Percentiles rank a stretch among this genome's conserved stretches.
Conservation (phyloP, 441 rosid species). For the Isatis lusitanica region DNA sequence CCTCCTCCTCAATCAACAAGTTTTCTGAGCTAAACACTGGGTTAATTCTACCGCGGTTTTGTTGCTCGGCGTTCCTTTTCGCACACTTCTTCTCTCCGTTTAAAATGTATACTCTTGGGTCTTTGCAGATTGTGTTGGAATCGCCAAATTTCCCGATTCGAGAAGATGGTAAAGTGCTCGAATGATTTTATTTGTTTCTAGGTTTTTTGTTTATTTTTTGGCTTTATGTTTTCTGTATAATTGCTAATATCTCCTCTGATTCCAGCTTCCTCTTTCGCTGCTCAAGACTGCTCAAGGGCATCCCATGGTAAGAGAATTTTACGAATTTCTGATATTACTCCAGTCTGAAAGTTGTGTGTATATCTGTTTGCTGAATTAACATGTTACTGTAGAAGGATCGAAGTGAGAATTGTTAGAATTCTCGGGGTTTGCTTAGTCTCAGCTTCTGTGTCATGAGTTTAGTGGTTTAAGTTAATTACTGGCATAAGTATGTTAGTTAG, state of each 20-base stretch:
- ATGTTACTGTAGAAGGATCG: background rate
- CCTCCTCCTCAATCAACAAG: background rate
- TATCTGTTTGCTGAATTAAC: background rate
- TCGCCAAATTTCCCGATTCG: background rate
- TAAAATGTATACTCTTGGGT: background rate
- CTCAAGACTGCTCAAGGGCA: conserved; percentile 97
- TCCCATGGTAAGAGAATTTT: conserved; percentile 67
- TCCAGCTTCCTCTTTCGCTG: conserved; percentile 89
- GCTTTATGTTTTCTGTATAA: background rate
- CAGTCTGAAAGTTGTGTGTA: background rate
- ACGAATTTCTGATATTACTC: background rate
- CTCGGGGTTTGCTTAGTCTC: background rate
- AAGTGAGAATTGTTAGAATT: background rate
- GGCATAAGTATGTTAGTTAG: background rate
- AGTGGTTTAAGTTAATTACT: background rate
- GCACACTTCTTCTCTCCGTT: background rate
- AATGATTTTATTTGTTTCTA: background rate
- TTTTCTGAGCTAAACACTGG: background rate
- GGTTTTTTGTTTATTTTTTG: background rate
- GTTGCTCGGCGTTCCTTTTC: background rate
- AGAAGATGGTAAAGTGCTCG: conserved; percentile 31
- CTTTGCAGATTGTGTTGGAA: background rate
- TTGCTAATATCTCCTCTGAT: background rate
- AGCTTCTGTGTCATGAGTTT: background rate
- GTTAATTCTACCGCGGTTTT: too few species aligned